Percentiles rank a stretch among this genome's conserved stretches.
Evolutionary conservation across 176 grass and related monocot species (phyloP).

Genomic region (Secale cereale): DNA sequence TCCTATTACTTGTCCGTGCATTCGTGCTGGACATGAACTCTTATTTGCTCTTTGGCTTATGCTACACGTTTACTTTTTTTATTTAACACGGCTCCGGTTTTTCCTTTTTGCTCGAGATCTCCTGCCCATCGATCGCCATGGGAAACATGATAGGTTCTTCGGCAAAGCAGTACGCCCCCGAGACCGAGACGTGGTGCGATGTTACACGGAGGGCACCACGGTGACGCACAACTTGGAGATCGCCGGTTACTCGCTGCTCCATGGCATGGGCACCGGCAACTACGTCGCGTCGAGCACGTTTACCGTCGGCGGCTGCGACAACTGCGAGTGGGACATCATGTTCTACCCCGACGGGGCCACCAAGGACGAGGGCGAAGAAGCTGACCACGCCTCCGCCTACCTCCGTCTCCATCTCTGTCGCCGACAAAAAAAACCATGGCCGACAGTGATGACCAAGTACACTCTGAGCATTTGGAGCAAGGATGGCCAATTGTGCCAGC

Average conservation of each 20-base stretch:
- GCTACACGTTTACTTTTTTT: too few species aligned
- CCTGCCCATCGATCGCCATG: background rate
- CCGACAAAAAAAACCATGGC: too few species aligned
- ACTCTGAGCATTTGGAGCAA: background rate
- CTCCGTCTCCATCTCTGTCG: background rate
- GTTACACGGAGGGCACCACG: too few species aligned
- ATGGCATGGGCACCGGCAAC: background rate
- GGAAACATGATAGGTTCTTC: background rate
- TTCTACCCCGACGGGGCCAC: background rate
- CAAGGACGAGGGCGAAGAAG: too few species aligned
- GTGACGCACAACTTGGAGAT: too few species aligned
- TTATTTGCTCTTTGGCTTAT: too few species aligned
- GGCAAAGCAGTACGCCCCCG: too few species aligned
- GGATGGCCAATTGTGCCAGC: background rate
- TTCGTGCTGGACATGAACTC: too few species aligned
- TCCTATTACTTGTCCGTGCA: too few species aligned
- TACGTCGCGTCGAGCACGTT: background rate
- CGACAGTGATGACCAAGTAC: background rate
- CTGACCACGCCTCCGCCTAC: background rate
- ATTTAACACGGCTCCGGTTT: too few species aligned
- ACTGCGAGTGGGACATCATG: background rate
- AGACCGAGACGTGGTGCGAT: too few species aligned
- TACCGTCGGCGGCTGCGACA: background rate
- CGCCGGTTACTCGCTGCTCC: background rate
- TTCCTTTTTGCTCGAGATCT: background rate